Percentiles rank a stretch among this genome's conserved stretches.
phyloP scores from a whole-genome alignment of 2,329 filamentous ascomycete species.

The Calonectria hongkongensis region DNA sequence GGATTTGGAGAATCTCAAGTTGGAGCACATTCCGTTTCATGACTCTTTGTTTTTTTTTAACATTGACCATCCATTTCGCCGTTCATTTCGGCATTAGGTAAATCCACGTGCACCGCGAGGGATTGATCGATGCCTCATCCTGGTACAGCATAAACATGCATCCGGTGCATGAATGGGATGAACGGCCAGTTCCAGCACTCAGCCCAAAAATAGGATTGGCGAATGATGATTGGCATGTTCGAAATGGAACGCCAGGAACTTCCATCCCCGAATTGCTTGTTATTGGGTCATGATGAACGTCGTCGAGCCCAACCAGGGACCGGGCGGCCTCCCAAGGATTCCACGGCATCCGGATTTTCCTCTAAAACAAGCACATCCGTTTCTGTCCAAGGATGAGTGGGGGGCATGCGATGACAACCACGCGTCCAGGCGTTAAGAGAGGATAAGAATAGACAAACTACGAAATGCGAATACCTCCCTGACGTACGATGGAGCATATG shows the following conservation, averaged over 20 bases:
- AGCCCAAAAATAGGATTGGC: constrained; percentile 7
- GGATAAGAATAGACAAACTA: constrained; percentile 30
- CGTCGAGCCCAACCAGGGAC: constrained; percentile 1
- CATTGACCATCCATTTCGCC: constrained; percentile 22
- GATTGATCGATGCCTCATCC: not conserved
- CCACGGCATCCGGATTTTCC: constrained; percentile 12
- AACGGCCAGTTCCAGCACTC: constrained; percentile 26
- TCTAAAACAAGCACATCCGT: constrained; percentile 17
- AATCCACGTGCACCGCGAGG: constrained; percentile 7
- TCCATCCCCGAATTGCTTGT: constrained; percentile 18
- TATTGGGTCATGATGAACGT: constrained; percentile 27
- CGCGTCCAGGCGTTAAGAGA: constrained; percentile 20
- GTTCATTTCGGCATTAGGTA: constrained; percentile 7
- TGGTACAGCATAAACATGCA: constrained; percentile 15
- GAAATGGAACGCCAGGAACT: constrained; percentile 23
- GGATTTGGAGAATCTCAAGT: constrained; percentile 47
- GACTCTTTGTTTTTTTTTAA: not conserved
- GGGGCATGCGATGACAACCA: constrained; percentile 5
- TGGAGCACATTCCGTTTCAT: constrained; percentile 43
- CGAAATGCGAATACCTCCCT: constrained; percentile 15
- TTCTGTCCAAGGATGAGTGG: constrained; percentile 8
- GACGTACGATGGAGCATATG: constrained; percentile 12
- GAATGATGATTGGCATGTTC: constrained; percentile 28
- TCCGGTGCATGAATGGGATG: constrained; percentile 28
- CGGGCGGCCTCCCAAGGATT: constrained; percentile 35